Evolutionary conservation across 2,329 filamentous ascomycete genomes (phyloP), one percentile per base, ranked within the genome.

Genomic region (Aspergillus intermedius): DNA sequence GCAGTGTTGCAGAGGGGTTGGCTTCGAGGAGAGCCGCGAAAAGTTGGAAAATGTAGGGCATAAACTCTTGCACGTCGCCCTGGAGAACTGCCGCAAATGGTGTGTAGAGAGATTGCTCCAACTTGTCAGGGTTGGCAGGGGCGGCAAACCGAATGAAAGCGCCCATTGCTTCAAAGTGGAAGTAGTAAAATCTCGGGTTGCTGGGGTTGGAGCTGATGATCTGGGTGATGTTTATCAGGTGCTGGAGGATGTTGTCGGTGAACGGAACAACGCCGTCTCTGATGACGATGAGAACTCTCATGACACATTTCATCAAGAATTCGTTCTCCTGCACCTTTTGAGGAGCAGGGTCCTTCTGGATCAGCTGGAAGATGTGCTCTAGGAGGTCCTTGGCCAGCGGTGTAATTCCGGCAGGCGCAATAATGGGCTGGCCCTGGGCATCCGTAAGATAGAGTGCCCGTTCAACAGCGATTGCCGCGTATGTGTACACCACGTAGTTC

Each of bases 241-340:
- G 90, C 46, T 82, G 80, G 46, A 97, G 74, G n/a, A 95, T 82
- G 56, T 79, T 80, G 58, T 95, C 88, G 5, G 86, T 77, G 44
- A 93, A 83, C 1, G 83, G 78, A 2, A 84, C 71, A 12, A 91
- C 82, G 23, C 83, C 87, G 43, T 95, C 91, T 65, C 86, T 88
- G 68, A 97, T 87, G 54, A 97, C 91, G 56, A 98, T 90, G 52
- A 98, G 77, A 10, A 98, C 91, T 60, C 93, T 83, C 93, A 98
- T 98, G 49, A 96, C 89, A 62, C 93, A 98, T 60, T 90, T 88
- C 91, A 98, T 97, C 63, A 98, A 70, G 68, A 97, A 98, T 66
- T 98, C 93, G 64, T 98, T 98, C 71, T 98, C 93, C 65, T 98
- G 93, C 53, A 98, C 83, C 76, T 97, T 98, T 55, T 91, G 83